Conservation (phyloP, 139 green algal species). For the Chlamydomonas schloesseri region DNA sequence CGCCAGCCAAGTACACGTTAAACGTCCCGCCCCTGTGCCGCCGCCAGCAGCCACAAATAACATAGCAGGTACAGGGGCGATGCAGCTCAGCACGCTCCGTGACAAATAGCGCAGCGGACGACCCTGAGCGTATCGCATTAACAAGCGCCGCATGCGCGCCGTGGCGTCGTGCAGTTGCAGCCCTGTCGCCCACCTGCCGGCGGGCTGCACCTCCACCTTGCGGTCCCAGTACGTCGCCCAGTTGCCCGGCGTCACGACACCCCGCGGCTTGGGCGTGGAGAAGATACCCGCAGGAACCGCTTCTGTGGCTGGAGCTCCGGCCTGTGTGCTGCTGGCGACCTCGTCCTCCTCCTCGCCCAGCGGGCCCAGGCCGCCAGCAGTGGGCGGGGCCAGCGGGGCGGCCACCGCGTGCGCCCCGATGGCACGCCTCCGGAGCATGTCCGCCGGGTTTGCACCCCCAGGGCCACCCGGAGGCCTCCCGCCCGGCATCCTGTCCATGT, state of each 20-base stretch:
- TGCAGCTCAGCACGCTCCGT: too few relatives aligned
- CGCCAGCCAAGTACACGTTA: conserved; percentile 80
- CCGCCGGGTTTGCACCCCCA: background rate
- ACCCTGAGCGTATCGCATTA: too few relatives aligned
- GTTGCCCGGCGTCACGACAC: background rate
- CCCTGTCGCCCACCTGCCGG: conserved; percentile 44
- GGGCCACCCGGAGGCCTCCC: background rate
- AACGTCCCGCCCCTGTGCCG: conserved; percentile 65
- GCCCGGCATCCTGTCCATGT: too few relatives aligned
- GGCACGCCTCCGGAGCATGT: conserved; percentile 11
- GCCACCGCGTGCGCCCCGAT: background rate
- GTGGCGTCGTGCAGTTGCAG: too few relatives aligned
- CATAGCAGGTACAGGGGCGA: too few relatives aligned
- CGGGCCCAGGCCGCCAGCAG: background rate
- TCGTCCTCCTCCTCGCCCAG: conserved; percentile 37
- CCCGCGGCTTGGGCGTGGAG: background rate
- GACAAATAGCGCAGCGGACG: too few relatives aligned
- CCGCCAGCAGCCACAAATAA: background rate
- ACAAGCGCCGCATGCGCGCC: too few relatives aligned
- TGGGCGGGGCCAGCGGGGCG: background rate
- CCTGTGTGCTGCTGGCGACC: background rate
- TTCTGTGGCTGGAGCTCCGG: background rate
- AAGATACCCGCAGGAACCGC: conserved; percentile 13
- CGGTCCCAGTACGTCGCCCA: conserved; percentile 59
- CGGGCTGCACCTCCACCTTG: conserved; percentile 22